Evolutionary conservation across 495 filamentous ascomycete species (phyloP).

Genomic region (Tuber borchii): DNA sequence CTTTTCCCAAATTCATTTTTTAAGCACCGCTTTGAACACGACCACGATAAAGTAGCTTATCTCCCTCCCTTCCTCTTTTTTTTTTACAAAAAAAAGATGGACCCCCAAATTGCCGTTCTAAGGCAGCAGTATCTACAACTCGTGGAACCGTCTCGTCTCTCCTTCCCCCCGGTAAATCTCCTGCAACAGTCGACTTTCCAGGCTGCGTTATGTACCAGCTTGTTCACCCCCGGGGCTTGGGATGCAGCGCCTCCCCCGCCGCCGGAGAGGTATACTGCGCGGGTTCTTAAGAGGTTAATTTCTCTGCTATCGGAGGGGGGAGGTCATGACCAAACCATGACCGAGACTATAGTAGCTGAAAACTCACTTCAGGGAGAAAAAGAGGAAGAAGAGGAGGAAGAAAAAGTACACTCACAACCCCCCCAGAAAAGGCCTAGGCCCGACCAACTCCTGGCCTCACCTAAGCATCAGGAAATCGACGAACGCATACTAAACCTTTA

Average conservation of each 20-base stretch:
- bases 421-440: conserved; percentile 22
- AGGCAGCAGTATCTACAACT: conserved; percentile 38
- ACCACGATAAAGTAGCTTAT: neutral
- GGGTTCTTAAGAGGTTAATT: conserved; percentile 31
- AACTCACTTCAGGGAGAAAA: neutral
- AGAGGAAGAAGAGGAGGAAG: conserved; percentile 14
- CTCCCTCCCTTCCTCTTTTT: neutral
- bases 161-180: conserved; percentile 17
- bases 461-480: conserved; percentile 26
- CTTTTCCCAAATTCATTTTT: neutral
- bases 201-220: conserved; percentile 14
- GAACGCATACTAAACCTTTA: conserved; percentile 26
- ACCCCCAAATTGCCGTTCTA: conserved; percentile 20
- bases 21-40: neutral
- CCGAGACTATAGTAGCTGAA: neutral
- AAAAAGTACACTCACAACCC: conserved; percentile 14
- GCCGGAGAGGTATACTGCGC: conserved; percentile 28
- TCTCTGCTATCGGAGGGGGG: conserved; percentile 8
- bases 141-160: conserved; percentile 24
- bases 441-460: conserved; percentile 12
- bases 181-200: conserved; percentile 29
- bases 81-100: conserved; percentile 11
- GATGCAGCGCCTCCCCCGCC: conserved; percentile 10
- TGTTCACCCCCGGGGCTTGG: conserved; percentile 17
- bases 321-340: neutral